Percentiles rank a stretch among this genome's conserved stretches.
These are phyloP conservation scores for Reticulascus tulasneorum DNA, from an alignment of 2,329 filamentous ascomycete species.

Conservation along the genomic window DNA sequence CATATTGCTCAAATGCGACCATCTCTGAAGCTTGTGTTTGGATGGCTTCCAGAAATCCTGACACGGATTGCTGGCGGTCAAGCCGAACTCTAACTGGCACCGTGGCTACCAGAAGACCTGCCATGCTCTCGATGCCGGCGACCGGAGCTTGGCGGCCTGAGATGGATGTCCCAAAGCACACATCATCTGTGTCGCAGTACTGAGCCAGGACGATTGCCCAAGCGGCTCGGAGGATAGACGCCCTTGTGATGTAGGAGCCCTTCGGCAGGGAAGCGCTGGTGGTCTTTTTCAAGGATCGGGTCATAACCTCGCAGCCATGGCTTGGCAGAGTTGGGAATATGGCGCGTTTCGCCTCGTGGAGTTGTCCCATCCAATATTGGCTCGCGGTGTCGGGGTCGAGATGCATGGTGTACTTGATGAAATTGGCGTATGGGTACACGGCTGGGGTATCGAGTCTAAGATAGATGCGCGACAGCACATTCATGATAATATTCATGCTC, in stretches of 20 bases:
- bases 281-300: neutral
- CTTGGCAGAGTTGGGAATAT: neutral
- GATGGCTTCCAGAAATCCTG: constrained; percentile 15
- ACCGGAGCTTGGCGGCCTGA: constrained; percentile 20
- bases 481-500: constrained; percentile 1
- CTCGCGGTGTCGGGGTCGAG: neutral
- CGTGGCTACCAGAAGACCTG: constrained; percentile 22
- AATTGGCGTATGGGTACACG: neutral
- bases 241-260: neutral
- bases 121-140: constrained; percentile 15
- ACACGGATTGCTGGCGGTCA: constrained; percentile 3
- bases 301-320: neutral
- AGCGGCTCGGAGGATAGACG: constrained; percentile 32
- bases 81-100: constrained; percentile 4
- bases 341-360: neutral
- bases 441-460: neutral
- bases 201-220: constrained; percentile 35
- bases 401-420: neutral
- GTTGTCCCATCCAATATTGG: neutral
- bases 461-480: neutral
- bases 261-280: neutral
- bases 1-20: constrained; percentile 22
- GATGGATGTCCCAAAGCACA: constrained; percentile 36
- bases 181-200: constrained; percentile 30
- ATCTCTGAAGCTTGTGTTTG: constrained; percentile 23